Percentiles rank a stretch among this genome's conserved stretches.
Conservation (phyloP, 495 filamentous ascomycete genomes). For the Xylona heveae region DNA sequence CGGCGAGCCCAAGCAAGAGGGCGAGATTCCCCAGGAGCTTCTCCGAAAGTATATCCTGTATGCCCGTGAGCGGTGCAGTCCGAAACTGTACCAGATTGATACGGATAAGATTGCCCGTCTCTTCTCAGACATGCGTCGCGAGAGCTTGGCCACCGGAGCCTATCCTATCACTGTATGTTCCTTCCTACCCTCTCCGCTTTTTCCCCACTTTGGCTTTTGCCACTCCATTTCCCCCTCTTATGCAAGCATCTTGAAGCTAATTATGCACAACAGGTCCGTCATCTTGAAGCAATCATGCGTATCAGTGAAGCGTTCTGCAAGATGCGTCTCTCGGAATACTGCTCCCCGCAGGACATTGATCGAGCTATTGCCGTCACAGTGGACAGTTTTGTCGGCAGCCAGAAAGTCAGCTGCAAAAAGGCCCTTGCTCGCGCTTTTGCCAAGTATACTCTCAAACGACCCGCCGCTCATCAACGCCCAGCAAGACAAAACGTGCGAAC, state of each 20-base stretch:
- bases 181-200: neutral
- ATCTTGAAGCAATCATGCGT: slow-evolving; percentile 92
- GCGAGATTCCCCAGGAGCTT: slow-evolving; percentile 77
- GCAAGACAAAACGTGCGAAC: too few species aligned
- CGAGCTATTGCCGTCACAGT: slow-evolving; percentile 93
- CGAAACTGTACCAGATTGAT: slow-evolving; percentile 95
- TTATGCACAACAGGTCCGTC: slow-evolving; percentile 50
- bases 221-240: neutral
- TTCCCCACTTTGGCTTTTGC: slow-evolving; percentile 1
- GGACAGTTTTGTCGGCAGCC: slow-evolving; percentile 84
- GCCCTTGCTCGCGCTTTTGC: slow-evolving; percentile 89
- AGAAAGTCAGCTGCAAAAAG: slow-evolving; percentile 97
- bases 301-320: slow-evolving; percentile 83
- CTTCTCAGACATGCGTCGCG: slow-evolving; percentile 89
- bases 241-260: slow-evolving; percentile 3
- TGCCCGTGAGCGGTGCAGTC: slow-evolving; percentile 70
- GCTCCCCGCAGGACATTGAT: slow-evolving; percentile 75
- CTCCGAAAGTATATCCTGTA: slow-evolving; percentile 96
- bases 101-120: slow-evolving; percentile 89
- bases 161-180: slow-evolving; percentile 88
- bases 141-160: slow-evolving; percentile 77
- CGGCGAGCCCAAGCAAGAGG: slow-evolving; percentile 39
- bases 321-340: slow-evolving; percentile 90
- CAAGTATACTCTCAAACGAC: slow-evolving; percentile 61
- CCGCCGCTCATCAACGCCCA: too few species aligned